Evolutionary conservation across 75 land plant species (phyloP).

Genomic region (Pseudotsuga menziesii): DNA sequence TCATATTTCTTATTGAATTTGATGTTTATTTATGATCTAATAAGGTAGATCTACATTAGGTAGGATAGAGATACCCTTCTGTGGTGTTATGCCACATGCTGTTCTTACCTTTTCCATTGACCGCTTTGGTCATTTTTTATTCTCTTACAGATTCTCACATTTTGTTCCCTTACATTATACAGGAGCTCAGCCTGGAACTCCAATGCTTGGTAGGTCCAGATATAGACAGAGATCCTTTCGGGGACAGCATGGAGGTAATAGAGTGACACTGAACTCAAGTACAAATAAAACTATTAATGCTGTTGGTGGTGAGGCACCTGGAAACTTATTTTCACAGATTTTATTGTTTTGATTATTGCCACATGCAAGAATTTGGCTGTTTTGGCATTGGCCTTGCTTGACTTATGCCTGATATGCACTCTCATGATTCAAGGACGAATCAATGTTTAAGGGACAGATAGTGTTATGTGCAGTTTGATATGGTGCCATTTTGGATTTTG

Average conservation of each 20-base stretch:
- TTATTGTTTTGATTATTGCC: background rate
- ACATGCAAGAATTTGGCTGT: conserved; percentile 1
- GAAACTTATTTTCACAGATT: conserved; percentile 65
- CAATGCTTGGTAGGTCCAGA: conserved; percentile 51
- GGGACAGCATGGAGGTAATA: conserved; percentile 70
- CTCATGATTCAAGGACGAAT: too few relatives aligned
- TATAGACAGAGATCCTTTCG: conserved; percentile 71
- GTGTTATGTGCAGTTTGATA: too few relatives aligned
- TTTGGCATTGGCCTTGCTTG: conserved; percentile 2
- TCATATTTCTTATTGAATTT: background rate
- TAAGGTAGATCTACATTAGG: background rate
- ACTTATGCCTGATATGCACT: background rate
- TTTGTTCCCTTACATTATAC: background rate
- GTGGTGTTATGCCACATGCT: background rate
- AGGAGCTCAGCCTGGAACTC: conserved; percentile 58
- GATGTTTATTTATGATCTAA: background rate
- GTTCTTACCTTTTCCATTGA: background rate
- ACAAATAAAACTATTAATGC: conserved; percentile 62
- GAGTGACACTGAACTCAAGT: conserved; percentile 58
- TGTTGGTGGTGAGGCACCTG: conserved; percentile 49
- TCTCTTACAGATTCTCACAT: background rate
- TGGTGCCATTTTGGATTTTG: too few relatives aligned
- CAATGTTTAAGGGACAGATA: too few relatives aligned
- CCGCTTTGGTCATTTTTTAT: background rate
- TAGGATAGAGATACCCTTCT: background rate